Evolutionary conservation across 176 grass and related monocot species (phyloP), one percentile per base, ranked within the genome.

Genomic region (Cenchrus purpureus): DNA sequence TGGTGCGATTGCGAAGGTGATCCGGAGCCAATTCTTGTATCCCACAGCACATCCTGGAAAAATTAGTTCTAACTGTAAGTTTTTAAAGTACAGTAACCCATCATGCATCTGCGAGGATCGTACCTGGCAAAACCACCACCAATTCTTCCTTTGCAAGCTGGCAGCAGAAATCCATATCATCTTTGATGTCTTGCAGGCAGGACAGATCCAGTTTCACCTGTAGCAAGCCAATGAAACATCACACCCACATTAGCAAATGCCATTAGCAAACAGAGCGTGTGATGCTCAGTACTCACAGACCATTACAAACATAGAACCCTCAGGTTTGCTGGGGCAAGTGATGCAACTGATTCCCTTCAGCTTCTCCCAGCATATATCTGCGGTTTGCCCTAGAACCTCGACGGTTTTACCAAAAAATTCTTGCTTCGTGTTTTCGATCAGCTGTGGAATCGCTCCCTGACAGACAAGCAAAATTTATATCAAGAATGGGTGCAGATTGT

Each of bases 1-100:
- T 0, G 88, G 88, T 14, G 52, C 86, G 16, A 93, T 50, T 0
- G 91, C 86, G 65, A 91, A 89, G 20, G 91, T 95, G 84, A 93
- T 91, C 25, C 91, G 72, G 14, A 93, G 83, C 94, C 94, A 95
- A 66, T 95, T 85, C 77, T 91, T 95, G 79, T 86, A 91, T 79
- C 91, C 88, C 60, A 89, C 86, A 54, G 88, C 73, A 87, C 76
- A 91, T 66, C 88, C 84, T 86, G 14, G 14, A 78, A 31, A 72
- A 29, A 64, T 43, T 70, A 34, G 15, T 69, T 78, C 10, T 7
- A 61, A 54, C 4, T 62, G 71, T 82, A n/a, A 82, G 25, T 51
- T 48, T 82, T 69, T 1, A 1, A 69, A 7, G 31, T 31, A 1
- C 31, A 76, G 8, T 34, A 16, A 46, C 37, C 37, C 7, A 52